Evolutionary conservation across 306 rosid genomes (phyloP).

Genomic region (Vachellia collinsii): DNA sequence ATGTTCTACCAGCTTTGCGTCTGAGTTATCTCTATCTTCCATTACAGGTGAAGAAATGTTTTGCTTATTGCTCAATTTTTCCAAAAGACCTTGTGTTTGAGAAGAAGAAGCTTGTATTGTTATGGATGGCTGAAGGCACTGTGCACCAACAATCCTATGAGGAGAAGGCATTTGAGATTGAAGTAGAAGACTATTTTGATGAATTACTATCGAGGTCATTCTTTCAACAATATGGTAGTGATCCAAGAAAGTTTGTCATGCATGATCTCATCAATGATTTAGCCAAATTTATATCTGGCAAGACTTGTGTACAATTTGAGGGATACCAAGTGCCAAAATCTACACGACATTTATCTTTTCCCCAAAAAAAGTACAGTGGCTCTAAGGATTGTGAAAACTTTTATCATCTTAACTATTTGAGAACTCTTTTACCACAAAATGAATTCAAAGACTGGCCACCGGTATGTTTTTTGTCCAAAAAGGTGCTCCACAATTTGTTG

Average conservation of each 20-base stretch:
- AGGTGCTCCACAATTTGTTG: constrained; percentile 7
- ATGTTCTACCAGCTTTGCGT: too few relatives aligned
- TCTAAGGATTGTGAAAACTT: neutral
- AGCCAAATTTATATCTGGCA: neutral
- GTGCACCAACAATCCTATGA: neutral
- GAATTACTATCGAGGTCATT: constrained; percentile 41
- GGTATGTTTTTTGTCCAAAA: too few relatives aligned
- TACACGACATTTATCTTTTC: constrained; percentile 35
- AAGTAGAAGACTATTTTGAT: constrained; percentile 32
- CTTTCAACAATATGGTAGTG: neutral
- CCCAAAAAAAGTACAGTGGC: neutral
- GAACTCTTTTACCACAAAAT: neutral
- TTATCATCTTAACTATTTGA: neutral
- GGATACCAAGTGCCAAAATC: neutral
- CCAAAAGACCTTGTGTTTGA: too few relatives aligned
- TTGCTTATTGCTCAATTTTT: too few relatives aligned
- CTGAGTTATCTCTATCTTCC: too few relatives aligned
- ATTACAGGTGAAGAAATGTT: too few relatives aligned
- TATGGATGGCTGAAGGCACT: constrained; percentile 54
- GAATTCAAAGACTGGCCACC: too few relatives aligned
- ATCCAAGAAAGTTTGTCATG: constrained; percentile 3
- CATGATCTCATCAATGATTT: constrained; percentile 41
- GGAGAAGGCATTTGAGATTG: constrained; percentile 17
- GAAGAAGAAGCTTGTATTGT: neutral
- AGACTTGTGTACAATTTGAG: neutral